Evolutionary conservation across 305 asterid species (phyloP), one percentile per base, ranked within the genome.

Genomic region (Fraxinus sp.): DNA sequence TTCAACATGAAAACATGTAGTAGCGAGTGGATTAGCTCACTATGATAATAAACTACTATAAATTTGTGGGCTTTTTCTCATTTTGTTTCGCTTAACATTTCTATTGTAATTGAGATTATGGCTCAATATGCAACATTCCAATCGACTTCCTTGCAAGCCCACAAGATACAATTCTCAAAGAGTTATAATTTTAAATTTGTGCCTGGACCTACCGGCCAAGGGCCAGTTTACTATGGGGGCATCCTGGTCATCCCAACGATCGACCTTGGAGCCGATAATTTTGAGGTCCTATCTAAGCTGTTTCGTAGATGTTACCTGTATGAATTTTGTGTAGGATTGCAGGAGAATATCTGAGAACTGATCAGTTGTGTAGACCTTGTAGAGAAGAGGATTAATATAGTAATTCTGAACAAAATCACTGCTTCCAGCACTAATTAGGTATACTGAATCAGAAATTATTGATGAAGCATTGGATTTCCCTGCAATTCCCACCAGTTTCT

Each of bases 381-480:
- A 91, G 18, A 95, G 86, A 18, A 92, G 90, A 77, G 97, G 97
- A 85, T 91, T 92, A 79, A 92, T 78, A 59, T 92, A 93, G 85
- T 95, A 95, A 80, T 93, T 93, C 84, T 95, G 98, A 52, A 91
- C 90, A 90, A 95, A 95, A 83, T 95, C 98, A 85, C 98, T 92
- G 88, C 96, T 93, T 43, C 98, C 98, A 35, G 92, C 80, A 80
- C 97, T 95, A 24, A 93, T 79, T 39, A 95, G 89, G 82, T 95
- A 91, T 80, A 93, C 85, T 1, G 98, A 94, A 5, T 93, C 97
- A 68, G 92, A 89, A 59, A 92, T 86, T 78, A 92, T 89, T 16
- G 97, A 86, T 68, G 98, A 87, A 77, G 97, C 92, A 87, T 95
- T 95, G 26, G 91, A 55, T 82, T 89, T 89, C 68, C 98, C 98